Percentiles rank a stretch among this genome's conserved stretches.
Conservation (phyloP, 768 basidiomycete genomes). For the Russula emetica region DNA sequence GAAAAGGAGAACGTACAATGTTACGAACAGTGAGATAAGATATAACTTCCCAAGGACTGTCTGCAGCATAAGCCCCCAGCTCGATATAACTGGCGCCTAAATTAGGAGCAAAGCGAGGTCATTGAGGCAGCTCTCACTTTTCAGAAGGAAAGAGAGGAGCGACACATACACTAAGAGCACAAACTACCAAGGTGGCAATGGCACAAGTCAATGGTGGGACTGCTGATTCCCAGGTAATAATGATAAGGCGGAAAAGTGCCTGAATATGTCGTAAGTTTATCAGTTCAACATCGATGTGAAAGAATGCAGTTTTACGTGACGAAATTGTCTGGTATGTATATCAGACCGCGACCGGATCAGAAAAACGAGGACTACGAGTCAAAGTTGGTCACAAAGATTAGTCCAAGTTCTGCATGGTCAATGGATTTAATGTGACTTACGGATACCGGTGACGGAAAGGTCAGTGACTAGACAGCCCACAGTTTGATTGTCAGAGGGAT, state of each 20-base stretch:
- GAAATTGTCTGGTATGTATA: conserved; percentile 13
- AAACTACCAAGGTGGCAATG: conserved; percentile 28
- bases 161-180: conserved; percentile 11
- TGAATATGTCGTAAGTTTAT: not conserved
- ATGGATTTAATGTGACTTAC: conserved; percentile 1
- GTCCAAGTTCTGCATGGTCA: not conserved
- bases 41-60: conserved; percentile 33
- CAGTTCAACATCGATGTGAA: not conserved
- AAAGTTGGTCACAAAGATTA: not conserved
- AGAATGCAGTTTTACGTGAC: conserved; percentile 1
- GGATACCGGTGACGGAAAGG: conserved; percentile 19
- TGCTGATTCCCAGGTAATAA: conserved; percentile 33
- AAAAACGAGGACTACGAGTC: conserved; percentile 17
- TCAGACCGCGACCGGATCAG: conserved; percentile 14
- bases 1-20: conserved; percentile 28
- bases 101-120: not conserved
- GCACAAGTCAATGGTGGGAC: conserved; percentile 32
- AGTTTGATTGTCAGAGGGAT: not conserved
- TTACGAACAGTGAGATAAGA: conserved; percentile 33
- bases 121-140: not conserved
- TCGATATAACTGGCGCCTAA: conserved; percentile 25
- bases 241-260: conserved; percentile 23
- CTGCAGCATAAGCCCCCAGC: conserved; percentile 33
- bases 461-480: conserved; percentile 4
- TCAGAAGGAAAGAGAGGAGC: not conserved